A percentile compares a stretch with the other conserved stretches of the same genome.
Evolutionary conservation across 2,329 filamentous ascomycete genomes (phyloP).

Genomic region (Gremmenia infestans): DNA sequence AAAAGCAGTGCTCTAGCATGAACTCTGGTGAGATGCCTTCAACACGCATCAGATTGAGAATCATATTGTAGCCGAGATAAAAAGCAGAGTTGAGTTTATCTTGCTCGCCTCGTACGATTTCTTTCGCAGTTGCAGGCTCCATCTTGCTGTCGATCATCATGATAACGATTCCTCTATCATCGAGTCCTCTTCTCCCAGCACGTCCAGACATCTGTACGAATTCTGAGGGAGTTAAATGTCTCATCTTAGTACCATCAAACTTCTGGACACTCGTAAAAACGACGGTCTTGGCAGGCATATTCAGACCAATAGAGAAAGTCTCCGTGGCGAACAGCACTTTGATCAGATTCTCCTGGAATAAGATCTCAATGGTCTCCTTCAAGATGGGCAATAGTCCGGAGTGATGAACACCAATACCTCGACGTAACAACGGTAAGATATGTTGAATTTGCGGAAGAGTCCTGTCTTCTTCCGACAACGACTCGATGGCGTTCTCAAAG

Average conservation of each 20-base stretch:
- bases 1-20: conserved; percentile 98
- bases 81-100: conserved; percentile 97
- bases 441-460: conserved; percentile 85
- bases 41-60: conserved; percentile 92
- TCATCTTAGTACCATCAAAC: conserved; percentile 75
- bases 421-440: conserved; percentile 79
- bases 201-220: conserved; percentile 99
- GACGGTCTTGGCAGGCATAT: conserved; percentile 99
- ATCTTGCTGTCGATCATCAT: conserved; percentile 99
- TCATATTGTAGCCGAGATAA: conserved; percentile 98
- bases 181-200: conserved; percentile 92
- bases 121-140: conserved; percentile 88
- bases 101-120: conserved; percentile 93
- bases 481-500: conserved; percentile 88
- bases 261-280: conserved; percentile 98
- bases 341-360: conserved; percentile 96
- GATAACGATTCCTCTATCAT: conserved; percentile 96
- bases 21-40: conserved; percentile 98
- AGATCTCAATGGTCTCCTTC: conserved; percentile 97
- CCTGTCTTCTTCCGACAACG: conserved; percentile 86
- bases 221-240: conserved; percentile 88
- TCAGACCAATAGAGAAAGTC: conserved; percentile 96
- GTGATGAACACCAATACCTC: conserved; percentile 96
- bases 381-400: conserved; percentile 91
- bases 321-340: conserved; percentile 98